Conservation (phyloP, 106 monocot genomes). For the Dioscorea dumetorum region DNA sequence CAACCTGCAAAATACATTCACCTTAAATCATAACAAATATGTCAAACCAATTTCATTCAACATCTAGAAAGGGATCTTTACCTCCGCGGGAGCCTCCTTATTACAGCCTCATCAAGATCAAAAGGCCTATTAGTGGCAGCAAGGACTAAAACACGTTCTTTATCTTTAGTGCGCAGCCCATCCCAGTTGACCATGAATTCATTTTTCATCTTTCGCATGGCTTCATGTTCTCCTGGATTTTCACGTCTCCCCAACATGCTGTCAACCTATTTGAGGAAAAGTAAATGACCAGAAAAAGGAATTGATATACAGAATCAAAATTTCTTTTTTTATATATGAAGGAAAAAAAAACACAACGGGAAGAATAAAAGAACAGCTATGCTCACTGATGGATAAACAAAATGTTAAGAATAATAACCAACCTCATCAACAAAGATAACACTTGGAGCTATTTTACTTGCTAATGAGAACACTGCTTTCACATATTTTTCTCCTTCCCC, state of each 20-base stretch:
- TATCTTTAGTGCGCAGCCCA: conserved; percentile 81
- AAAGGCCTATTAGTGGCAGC: conserved; percentile 86
- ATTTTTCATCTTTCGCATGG: conserved; percentile 94
- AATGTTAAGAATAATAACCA: neutral
- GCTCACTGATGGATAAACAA: neutral
- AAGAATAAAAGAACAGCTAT: neutral
- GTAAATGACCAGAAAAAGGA: neutral
- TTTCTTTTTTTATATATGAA: too few relatives aligned
- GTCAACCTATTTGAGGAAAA: conserved; percentile 48
- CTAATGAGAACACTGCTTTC: conserved; percentile 95
- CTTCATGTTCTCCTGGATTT: conserved; percentile 89
- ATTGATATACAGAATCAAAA: neutral
- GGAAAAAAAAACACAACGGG: neutral
- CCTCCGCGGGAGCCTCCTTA: conserved; percentile 80
- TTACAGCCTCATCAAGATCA: conserved; percentile 92
- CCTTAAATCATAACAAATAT: neutral
- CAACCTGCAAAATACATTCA: conserved; percentile 39
- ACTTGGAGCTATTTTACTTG: conserved; percentile 98
- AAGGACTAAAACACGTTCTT: conserved; percentile 80
- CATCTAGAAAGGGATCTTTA: neutral
- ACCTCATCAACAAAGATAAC: conserved; percentile 99
- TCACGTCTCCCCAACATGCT: conserved; percentile 88
- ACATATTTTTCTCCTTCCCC: conserved; percentile 99
- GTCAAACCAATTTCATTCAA: too few relatives aligned
- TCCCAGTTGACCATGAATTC: conserved; percentile 98